Evolutionary conservation across 495 filamentous ascomycete species (phyloP).

Genomic region (Bathelium albidoporum): DNA sequence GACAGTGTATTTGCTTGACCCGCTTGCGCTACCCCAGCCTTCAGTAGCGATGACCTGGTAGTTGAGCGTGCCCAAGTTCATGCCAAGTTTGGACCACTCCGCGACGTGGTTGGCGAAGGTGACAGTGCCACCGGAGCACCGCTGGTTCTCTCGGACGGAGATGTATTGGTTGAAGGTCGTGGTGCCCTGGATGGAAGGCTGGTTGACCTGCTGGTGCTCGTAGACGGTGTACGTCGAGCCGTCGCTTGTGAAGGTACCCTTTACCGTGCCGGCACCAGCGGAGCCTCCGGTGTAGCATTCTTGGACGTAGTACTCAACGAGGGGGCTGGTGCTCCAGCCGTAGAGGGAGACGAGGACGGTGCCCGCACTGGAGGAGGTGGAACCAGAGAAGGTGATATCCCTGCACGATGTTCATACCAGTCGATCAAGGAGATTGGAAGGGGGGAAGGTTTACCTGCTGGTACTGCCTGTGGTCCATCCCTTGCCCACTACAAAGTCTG

Average conservation of each 20-base stretch:
- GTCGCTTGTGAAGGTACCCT: constrained; percentile 4
- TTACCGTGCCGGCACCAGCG: not conserved
- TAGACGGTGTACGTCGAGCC: constrained; percentile 9
- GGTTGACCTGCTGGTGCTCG: constrained; percentile 5
- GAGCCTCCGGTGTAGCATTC: not conserved
- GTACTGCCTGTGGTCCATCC: constrained; percentile 14
- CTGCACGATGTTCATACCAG: not conserved
- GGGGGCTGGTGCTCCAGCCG: constrained; percentile 8
- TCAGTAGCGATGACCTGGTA: constrained; percentile 54
- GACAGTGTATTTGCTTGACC: not conserved
- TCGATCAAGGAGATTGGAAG: not conserved
- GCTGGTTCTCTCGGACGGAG: constrained; percentile 4
- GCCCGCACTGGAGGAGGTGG: constrained; percentile 9
- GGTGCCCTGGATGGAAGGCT: constrained; percentile 9
- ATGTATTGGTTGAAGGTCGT: constrained; percentile 11
- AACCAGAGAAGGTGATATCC: constrained; percentile 14
- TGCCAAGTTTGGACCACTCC: constrained; percentile 18
- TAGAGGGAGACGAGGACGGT: constrained; percentile 17
- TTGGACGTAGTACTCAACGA: constrained; percentile 3
- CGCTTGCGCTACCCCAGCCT: constrained; percentile 22
- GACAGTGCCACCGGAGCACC: constrained; percentile 3
- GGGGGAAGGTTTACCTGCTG: constrained; percentile 9
- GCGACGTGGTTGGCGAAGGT: constrained; percentile 10
- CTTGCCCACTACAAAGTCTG: constrained; percentile 3
- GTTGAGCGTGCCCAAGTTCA: constrained; percentile 37